phyloP scores from a whole-genome alignment of 441 rosid genomes.

The Pelargonium cotyledonis region DNA sequence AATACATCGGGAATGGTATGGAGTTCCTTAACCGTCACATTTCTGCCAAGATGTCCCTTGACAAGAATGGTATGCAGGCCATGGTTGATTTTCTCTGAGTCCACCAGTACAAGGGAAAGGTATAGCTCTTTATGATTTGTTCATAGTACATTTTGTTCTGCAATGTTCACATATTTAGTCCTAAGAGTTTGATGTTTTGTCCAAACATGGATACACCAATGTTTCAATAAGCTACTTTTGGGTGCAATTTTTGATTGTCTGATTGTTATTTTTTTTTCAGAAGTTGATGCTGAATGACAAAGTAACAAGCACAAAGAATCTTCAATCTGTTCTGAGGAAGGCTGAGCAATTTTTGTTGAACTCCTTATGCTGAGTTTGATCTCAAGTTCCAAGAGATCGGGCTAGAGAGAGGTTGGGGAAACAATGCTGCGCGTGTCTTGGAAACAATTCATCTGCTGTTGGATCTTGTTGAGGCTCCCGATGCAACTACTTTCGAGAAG shows the following conservation, averaged over 20 bases:
- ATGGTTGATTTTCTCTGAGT: constrained; percentile 73
- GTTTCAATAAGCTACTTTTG: too few relatives aligned
- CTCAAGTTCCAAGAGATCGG: constrained; percentile 80
- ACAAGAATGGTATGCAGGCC: constrained; percentile 82
- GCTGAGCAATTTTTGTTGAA: constrained; percentile 72
- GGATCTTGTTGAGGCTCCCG: constrained; percentile 93
- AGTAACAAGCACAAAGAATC: constrained; percentile 52
- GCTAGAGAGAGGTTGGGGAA: constrained; percentile 89
- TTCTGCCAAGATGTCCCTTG: constrained; percentile 85
- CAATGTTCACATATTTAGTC: too few relatives aligned
- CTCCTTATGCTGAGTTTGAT: constrained; percentile 51
- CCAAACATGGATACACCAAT: background rate
- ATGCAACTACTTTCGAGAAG: constrained; percentile 72
- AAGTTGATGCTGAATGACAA: constrained; percentile 76
- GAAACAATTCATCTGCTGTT: constrained; percentile 76
- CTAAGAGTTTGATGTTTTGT: too few relatives aligned
- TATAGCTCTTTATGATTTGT: constrained; percentile 7
- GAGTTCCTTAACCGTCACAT: constrained; percentile 96
- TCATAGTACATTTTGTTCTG: too few relatives aligned
- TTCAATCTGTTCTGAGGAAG: constrained; percentile 71
- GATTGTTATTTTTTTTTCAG: constrained; percentile 31
- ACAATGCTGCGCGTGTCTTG: constrained; percentile 61
- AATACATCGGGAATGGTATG: constrained; percentile 87
- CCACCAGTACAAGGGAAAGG: constrained; percentile 90
- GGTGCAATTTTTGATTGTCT: background rate